phyloP scores from a whole-genome alignment of 495 filamentous ascomycete genomes.

The Xylaria acuta region DNA sequence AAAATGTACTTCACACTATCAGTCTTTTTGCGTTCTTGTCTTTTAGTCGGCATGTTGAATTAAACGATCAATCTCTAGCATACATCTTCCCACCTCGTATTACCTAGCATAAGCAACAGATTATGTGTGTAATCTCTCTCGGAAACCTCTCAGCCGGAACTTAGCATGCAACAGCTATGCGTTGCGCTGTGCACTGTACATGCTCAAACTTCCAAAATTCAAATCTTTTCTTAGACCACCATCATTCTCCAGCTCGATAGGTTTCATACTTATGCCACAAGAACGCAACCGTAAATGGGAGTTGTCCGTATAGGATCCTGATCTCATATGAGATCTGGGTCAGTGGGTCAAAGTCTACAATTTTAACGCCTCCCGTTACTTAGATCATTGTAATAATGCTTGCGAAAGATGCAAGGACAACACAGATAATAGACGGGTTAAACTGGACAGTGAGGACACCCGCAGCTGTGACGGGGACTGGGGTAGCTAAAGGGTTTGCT shows the following conservation, averaged over 20 bases:
- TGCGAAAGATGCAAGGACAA: conserved; percentile 6
- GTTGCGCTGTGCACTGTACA: conserved; percentile 27
- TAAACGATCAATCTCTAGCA: conserved; percentile 19
- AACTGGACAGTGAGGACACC: background rate
- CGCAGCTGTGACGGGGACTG: conserved; percentile 9
- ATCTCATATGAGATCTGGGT: background rate
- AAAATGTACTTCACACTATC: background rate
- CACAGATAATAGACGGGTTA: conserved; percentile 13
- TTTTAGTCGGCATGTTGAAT: conserved; percentile 3
- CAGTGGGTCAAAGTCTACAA: background rate
- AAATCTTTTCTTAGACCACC: conserved; percentile 20
- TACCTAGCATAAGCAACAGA: conserved; percentile 27
- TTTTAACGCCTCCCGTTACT: background rate
- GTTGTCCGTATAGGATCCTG: background rate
- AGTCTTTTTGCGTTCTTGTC: background rate
- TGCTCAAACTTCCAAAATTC: conserved; percentile 27
- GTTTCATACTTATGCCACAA: conserved; percentile 1
- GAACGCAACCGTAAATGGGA: background rate
- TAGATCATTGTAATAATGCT: conserved; percentile 18
- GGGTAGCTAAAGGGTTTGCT: conserved; percentile 11
- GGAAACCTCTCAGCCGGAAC: conserved; percentile 13
- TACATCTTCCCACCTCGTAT: conserved; percentile 21
- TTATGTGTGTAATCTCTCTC: conserved; percentile 18
- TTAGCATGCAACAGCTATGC: conserved; percentile 25
- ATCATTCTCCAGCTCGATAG: conserved; percentile 9